Conservation (phyloP, 1,284 basidiomycete species). For the Moesziomyces globuligerus region DNA sequence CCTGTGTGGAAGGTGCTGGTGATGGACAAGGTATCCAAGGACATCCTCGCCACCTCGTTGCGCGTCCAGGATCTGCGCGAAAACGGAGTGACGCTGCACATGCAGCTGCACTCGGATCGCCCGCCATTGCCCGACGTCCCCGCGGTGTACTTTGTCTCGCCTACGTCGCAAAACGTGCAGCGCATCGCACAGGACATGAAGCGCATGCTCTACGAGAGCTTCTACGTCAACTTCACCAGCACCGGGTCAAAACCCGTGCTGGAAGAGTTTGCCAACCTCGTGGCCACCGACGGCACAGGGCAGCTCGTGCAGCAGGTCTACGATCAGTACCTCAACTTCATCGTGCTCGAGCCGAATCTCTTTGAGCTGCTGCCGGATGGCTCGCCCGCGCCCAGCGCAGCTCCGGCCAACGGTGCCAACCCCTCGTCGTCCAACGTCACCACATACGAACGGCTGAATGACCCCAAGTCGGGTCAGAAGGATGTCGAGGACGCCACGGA, state of each 20-base stretch:
- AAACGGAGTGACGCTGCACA: slow-evolving; percentile 94
- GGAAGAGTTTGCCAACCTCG: slow-evolving; percentile 90
- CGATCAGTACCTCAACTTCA: slow-evolving; percentile 91
- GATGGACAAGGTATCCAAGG: slow-evolving; percentile 93
- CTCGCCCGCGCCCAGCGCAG: slow-evolving; percentile 53
- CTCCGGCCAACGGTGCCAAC: slow-evolving; percentile 32
- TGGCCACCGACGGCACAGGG: slow-evolving; percentile 84
- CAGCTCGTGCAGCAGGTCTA: slow-evolving; percentile 70
- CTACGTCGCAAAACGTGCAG: slow-evolving; percentile 84
- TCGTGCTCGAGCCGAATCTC: slow-evolving; percentile 90
- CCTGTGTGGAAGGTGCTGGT: slow-evolving; percentile 97
- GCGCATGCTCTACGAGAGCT: slow-evolving; percentile 88
- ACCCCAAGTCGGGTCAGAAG: slow-evolving; percentile 87
- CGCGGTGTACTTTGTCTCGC: slow-evolving; percentile 95
- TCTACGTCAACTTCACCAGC: slow-evolving; percentile 94
- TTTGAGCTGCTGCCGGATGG: slow-evolving; percentile 83
- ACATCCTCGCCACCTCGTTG: slow-evolving; percentile 92
- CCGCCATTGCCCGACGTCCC: slow-evolving; percentile 94
- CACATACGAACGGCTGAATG: slow-evolving; percentile 87
- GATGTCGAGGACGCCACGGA: slow-evolving; percentile 95
- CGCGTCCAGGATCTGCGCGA: slow-evolving; percentile 96
- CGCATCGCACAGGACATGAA: slow-evolving; percentile 75
- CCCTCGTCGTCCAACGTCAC: slow-evolving; percentile 58
- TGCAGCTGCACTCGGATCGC: slow-evolving; percentile 87
- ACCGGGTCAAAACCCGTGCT: slow-evolving; percentile 85